Evolutionary conservation across 2,329 filamentous ascomycete species (phyloP).

Genomic region (Elsinoe necatrix): DNA sequence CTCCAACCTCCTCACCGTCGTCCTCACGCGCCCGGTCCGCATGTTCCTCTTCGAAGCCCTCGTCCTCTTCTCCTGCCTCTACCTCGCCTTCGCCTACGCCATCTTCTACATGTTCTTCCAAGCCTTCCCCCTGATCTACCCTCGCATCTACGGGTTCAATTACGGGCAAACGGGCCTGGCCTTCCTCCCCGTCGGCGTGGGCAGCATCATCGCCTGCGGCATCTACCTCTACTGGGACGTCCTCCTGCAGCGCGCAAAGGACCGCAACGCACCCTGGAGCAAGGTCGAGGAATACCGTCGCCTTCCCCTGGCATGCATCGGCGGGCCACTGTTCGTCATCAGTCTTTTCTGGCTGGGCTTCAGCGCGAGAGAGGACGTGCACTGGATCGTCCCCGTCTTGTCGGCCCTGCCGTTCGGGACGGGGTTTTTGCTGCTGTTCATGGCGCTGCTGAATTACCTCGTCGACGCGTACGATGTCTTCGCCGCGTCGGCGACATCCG

Average conservation of each 20-base stretch:
- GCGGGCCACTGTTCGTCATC: slow-evolving; percentile 51
- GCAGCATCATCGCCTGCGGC: slow-evolving; percentile 49
- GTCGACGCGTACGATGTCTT: slow-evolving; percentile 62
- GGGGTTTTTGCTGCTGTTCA: slow-evolving; percentile 43
- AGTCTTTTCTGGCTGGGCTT: slow-evolving; percentile 38
- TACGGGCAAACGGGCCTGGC: slow-evolving; percentile 57
- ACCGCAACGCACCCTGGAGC: slow-evolving; percentile 44
- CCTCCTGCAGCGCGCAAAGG: slow-evolving; percentile 47
- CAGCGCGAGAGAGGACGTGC: slow-evolving; percentile 31
- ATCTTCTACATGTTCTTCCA: slow-evolving; percentile 69
- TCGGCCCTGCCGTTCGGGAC: slow-evolving; percentile 38
- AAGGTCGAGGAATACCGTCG: slow-evolving; percentile 58
- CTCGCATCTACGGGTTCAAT: slow-evolving; percentile 52
- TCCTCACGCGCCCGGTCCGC: slow-evolving; percentile 60
- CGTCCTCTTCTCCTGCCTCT: slow-evolving; percentile 62
- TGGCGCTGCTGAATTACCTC: slow-evolving; percentile 53
- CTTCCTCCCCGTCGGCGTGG: slow-evolving; percentile 60
- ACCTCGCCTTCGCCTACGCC: slow-evolving; percentile 55
- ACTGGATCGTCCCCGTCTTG: slow-evolving; percentile 38
- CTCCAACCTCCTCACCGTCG: slow-evolving; percentile 56
- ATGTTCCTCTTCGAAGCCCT: slow-evolving; percentile 71
- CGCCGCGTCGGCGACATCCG: slow-evolving; percentile 69
- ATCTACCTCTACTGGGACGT: slow-evolving; percentile 60
- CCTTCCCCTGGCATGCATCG: slow-evolving; percentile 62
- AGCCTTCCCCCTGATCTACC: slow-evolving; percentile 61